Conservation (phyloP, 805 yeast species). For the Ogataea ganodermae region DNA sequence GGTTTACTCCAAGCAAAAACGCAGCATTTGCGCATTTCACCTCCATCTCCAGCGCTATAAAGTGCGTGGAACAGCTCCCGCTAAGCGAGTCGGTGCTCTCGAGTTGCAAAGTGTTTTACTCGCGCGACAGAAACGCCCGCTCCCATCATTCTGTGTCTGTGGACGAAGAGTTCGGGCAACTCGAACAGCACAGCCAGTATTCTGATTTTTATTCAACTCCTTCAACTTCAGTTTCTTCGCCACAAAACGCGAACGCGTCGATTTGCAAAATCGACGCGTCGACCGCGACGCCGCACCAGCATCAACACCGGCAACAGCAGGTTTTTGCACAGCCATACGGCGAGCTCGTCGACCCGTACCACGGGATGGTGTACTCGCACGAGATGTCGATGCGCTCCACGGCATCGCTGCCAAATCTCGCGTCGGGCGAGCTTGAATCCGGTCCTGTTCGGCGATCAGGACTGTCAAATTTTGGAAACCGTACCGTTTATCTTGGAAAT, state of each 20-base stretch:
- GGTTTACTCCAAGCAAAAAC: conserved; percentile 24
- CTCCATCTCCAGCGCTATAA: conserved; percentile 48
- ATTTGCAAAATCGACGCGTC: conserved; percentile 11
- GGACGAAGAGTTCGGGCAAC: conserved; percentile 13
- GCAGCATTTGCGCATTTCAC: conserved; percentile 42
- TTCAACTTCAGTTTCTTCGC: conserved; percentile 30
- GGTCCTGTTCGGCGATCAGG: not conserved
- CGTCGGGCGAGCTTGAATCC: not conserved
- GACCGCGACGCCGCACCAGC: conserved; percentile 6
- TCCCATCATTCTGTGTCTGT: conserved; percentile 2
- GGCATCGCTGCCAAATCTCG: conserved; percentile 9
- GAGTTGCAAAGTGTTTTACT: conserved; percentile 32
- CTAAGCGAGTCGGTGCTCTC: conserved; percentile 27
- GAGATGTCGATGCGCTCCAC: conserved; percentile 8
- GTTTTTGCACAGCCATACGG: conserved; percentile 7
- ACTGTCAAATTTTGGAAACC: conserved; percentile 43
- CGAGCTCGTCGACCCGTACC: conserved; percentile 16
- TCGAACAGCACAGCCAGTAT: conserved; percentile 8
- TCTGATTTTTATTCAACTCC: conserved; percentile 29
- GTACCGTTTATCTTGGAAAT: conserved; percentile 71
- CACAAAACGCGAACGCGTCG: conserved; percentile 18
- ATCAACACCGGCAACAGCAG: conserved; percentile 10
- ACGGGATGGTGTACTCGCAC: conserved; percentile 13
- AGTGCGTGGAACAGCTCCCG: conserved; percentile 41
- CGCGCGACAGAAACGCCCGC: conserved; percentile 28